Conservation (phyloP, 352 stramenopile genomes). For the Pythium aphanidermatum region DNA sequence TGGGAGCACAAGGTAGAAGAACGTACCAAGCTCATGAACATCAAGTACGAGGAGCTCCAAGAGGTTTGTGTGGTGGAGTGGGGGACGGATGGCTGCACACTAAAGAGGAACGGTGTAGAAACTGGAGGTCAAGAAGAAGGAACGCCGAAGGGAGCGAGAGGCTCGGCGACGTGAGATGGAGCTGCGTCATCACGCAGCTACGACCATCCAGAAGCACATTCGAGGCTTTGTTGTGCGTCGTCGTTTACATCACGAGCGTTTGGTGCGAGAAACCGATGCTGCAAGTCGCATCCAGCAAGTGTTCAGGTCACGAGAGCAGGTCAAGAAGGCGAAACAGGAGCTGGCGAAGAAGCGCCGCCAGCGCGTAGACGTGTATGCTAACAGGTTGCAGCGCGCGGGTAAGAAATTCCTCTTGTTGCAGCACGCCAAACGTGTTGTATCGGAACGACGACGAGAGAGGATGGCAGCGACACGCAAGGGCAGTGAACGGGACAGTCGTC, state of each 20-base stretch:
- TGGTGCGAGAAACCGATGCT: slow-evolving; percentile 26
- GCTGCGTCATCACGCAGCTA: slow-evolving; percentile 17
- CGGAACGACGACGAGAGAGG: slow-evolving; percentile 1
- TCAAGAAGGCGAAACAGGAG: slow-evolving; percentile 35
- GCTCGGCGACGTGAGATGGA: slow-evolving; percentile 28
- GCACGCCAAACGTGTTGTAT: slow-evolving; percentile 27
- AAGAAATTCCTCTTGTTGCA: slow-evolving; percentile 27
- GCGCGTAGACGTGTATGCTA: slow-evolving; percentile 26
- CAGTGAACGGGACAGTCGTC: slow-evolving; percentile 6
- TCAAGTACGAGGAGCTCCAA: slow-evolving; percentile 59
- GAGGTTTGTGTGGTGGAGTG: slow-evolving; percentile 8
- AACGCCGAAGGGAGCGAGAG: slow-evolving; percentile 35
- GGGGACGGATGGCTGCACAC: no score
- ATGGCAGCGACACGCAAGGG: not conserved
- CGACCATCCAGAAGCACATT: slow-evolving; percentile 24
- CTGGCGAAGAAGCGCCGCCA: slow-evolving; percentile 26
- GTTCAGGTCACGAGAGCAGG: slow-evolving; percentile 28
- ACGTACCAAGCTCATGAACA: slow-evolving; percentile 52
- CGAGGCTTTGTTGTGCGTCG: slow-evolving; percentile 28
- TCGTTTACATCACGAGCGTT: slow-evolving; percentile 12
- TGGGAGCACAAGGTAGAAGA: slow-evolving; percentile 50
- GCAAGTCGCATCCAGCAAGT: slow-evolving; percentile 43
- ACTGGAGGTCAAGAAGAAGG: slow-evolving; percentile 37
- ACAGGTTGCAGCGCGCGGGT: slow-evolving; percentile 35
- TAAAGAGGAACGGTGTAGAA: no score